Evolutionary conservation across 2,329 filamentous ascomycete genomes (phyloP).

Genomic region (Nemania serpens): DNA sequence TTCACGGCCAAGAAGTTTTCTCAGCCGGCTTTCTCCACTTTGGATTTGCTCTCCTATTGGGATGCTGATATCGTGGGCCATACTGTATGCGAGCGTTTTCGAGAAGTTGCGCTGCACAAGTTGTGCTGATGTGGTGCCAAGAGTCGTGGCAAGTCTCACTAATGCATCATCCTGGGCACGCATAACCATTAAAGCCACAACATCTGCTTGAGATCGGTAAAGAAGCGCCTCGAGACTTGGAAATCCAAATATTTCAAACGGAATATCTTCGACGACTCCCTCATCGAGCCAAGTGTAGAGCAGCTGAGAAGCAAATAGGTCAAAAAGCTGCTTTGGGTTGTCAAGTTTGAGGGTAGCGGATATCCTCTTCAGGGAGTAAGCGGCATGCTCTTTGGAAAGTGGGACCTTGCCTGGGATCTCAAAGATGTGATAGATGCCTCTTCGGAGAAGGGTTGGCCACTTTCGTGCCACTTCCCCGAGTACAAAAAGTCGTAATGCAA

Average conservation of each 20-base stretch:
- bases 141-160: slow-evolving; percentile 60
- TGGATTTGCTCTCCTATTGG: slow-evolving; percentile 47
- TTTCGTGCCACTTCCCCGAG: slow-evolving; percentile 76
- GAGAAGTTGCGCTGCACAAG: slow-evolving; percentile 73
- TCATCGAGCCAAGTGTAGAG: slow-evolving; percentile 86
- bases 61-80: slow-evolving; percentile 72
- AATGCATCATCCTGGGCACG: slow-evolving; percentile 70
- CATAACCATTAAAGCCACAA: slow-evolving; percentile 82
- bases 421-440: slow-evolving; percentile 92
- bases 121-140: slow-evolving; percentile 59
- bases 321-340: slow-evolving; percentile 73
- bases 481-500: slow-evolving; percentile 79
- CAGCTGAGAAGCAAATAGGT: slow-evolving; percentile 84
- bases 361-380: slow-evolving; percentile 70
- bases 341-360: slow-evolving; percentile 67
- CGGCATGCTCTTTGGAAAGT: slow-evolving; percentile 70
- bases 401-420: slow-evolving; percentile 80
- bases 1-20: slow-evolving; percentile 70
- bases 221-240: slow-evolving; percentile 69
- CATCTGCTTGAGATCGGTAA: slow-evolving; percentile 72
- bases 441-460: slow-evolving; percentile 85
- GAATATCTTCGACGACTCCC: slow-evolving; percentile 71
- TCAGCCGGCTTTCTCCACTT: slow-evolving; percentile 69
- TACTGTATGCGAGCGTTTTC: slow-evolving; percentile 80
- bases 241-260: slow-evolving; percentile 86